A percentile compares a stretch with the other conserved stretches of the same genome.
These are phyloP conservation scores for Globisporangium parvum DNA, from an alignment of 352 stramenopile species.

Conservation along the genomic window DNA sequence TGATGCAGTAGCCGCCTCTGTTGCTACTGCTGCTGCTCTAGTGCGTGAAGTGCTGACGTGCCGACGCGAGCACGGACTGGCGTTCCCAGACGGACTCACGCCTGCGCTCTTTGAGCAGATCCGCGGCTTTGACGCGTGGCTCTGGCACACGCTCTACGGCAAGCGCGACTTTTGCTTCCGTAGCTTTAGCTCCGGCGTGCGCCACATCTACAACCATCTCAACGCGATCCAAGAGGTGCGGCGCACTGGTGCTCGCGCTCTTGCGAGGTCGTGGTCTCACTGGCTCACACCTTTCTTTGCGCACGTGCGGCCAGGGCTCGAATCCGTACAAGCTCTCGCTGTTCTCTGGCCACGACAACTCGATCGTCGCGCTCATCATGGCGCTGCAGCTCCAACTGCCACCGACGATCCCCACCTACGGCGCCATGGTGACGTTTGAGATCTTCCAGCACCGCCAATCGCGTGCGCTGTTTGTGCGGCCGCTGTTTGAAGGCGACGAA, in stretches of 20 bases:
- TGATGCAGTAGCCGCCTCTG: too few species aligned
- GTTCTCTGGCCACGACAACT: slow-evolving; percentile 80
- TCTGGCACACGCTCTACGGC: slow-evolving; percentile 72
- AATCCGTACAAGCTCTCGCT: slow-evolving; percentile 52
- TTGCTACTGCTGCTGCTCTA: slow-evolving; percentile 9
- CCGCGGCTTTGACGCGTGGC: slow-evolving; percentile 59
- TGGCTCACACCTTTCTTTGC: neutral
- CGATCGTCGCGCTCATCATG: slow-evolving; percentile 59
- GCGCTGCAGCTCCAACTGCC: slow-evolving; percentile 55
- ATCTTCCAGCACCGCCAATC: slow-evolving; percentile 41
- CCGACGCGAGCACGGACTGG: slow-evolving; percentile 46
- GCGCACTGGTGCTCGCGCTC: too few species aligned
- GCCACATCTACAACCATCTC: slow-evolving; percentile 49
- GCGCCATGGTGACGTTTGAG: slow-evolving; percentile 73
- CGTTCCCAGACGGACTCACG: slow-evolving; percentile 47
- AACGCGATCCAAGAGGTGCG: slow-evolving; percentile 32
- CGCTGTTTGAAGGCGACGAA: slow-evolving; percentile 44
- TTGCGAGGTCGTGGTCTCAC: too few species aligned
- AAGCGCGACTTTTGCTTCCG: slow-evolving; percentile 55
- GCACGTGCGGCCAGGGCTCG: slow-evolving; percentile 1
- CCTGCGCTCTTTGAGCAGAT: slow-evolving; percentile 57
- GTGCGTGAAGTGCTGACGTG: slow-evolving; percentile 74
- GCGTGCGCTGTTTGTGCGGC: slow-evolving; percentile 37
- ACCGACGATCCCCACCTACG: slow-evolving; percentile 54
- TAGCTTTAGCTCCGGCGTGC: slow-evolving; percentile 53